Base-by-base conservation (phyloP, 2,329 filamentous ascomycete genomes). In the Berkeleyomyces basicola region DNA sequence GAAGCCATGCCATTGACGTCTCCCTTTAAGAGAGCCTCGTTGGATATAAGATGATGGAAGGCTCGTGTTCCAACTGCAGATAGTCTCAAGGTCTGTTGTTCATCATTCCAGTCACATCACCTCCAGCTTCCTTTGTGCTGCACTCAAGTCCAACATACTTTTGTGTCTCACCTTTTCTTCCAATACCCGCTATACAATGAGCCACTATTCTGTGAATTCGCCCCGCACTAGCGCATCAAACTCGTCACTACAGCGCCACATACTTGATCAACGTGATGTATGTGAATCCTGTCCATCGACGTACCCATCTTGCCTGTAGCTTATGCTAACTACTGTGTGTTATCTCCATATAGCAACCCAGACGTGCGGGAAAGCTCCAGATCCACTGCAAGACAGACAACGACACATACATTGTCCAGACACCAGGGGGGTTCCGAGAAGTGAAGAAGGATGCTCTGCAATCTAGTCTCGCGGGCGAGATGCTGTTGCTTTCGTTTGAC, bases 381-480 rank as follows among this genome's bases (percentile, higher is more conserved):
- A 62, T 64, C 60, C 60, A 62, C 47, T 64, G 61, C 43, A 62
- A 64, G 40, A 59, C 61, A 2, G 42, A 59, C 23, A 49, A 33
- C n/a, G 42, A 62, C 42, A 64, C 46, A 4, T 64, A 59, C 58
- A 62, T 64, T n/a, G 44, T 64, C 10, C 63, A 62, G 57, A 62
- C 61, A 4, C 63, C 60, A 3, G 49, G 55, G 6, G 61, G 63
- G 33, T 64, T 62, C 39, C 51, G 42, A 9, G 60, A 64, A 33
- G 57, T 64, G 39, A 43, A 51, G 14, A 40, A 57, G 37, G 53
- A 55, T 7, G 63, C 40, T 16, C 60, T 60, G 14, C 53, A 62
- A 47, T 31, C 40, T 31, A 58, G 37, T 44, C 43, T 57, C 3
- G 59, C 59, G 10, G 63, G 63, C 7, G 51, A 61, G 36, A 39